These are phyloP conservation scores for Kandelia obovata DNA, from an alignment of 345 rosid species.

Conservation along the genomic window DNA sequence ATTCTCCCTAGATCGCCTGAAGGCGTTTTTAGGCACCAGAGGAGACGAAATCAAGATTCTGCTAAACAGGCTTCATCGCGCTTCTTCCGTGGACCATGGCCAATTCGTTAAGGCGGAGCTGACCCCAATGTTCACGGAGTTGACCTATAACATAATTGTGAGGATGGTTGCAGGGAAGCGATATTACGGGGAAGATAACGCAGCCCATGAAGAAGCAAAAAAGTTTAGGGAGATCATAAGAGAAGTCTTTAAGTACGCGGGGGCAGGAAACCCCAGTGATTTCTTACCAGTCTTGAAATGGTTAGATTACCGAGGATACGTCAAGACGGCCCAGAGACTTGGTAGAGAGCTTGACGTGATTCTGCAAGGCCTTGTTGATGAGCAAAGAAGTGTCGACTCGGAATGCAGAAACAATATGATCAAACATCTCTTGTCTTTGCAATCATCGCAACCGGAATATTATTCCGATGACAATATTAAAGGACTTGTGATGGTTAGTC, in stretches of 20 bases:
- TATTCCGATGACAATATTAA: slow-evolving; percentile 48
- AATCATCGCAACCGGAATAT: slow-evolving; percentile 37
- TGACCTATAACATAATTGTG: slow-evolving; percentile 7
- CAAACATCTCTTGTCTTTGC: slow-evolving; percentile 41
- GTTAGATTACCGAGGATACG: slow-evolving; percentile 23
- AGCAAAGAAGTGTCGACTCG: slow-evolving; percentile 19
- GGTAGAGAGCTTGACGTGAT: slow-evolving; percentile 33
- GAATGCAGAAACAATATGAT: slow-evolving; percentile 34
- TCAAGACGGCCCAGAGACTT: slow-evolving; percentile 22
- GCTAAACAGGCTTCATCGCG: slow-evolving; percentile 17
- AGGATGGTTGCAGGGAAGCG: slow-evolving; percentile 21
- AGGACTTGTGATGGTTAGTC: slow-evolving; percentile 26
- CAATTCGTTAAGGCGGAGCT: slow-evolving; percentile 10
- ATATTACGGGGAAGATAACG: slow-evolving; percentile 41
- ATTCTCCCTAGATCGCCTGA: slow-evolving; percentile 37
- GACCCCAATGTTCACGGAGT: slow-evolving; percentile 3
- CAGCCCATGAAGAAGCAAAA: slow-evolving; percentile 31
- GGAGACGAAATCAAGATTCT: slow-evolving; percentile 40
- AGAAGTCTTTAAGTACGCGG: slow-evolving; percentile 24
- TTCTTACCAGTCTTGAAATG: slow-evolving; percentile 41
- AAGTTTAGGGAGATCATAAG: slow-evolving; percentile 33
- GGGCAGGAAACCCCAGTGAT: slow-evolving; percentile 39
- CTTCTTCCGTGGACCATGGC: neutral
- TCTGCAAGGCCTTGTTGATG: slow-evolving; percentile 47
- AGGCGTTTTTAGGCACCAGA: slow-evolving; percentile 20